Evolutionary conservation across 2,329 filamentous ascomycete species (phyloP).

Genomic region (Tolypocladium cylindrosporum): DNA sequence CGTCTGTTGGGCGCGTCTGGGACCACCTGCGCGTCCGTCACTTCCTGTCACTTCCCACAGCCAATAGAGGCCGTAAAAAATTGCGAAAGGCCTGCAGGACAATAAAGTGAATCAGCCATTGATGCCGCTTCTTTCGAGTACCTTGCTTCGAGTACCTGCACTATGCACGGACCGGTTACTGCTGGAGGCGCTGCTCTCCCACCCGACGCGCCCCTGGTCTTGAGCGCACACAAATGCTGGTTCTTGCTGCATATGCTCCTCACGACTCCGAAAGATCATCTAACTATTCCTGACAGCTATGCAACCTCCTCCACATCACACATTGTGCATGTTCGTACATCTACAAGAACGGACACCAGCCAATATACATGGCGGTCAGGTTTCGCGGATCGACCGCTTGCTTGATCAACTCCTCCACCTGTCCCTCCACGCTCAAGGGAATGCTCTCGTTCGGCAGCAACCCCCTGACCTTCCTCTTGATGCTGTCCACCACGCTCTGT

Average conservation of each 20-base stretch:
- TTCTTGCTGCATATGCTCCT: neutral
- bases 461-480: constrained; percentile 77
- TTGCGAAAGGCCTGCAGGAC: too few species aligned
- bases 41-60: neutral
- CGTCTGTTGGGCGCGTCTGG: neutral
- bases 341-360: constrained; percentile 62
- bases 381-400: constrained; percentile 74
- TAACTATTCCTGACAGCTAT: too few species aligned
- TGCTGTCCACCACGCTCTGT: constrained; percentile 76
- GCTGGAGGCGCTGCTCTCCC: neutral
- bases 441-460: constrained; percentile 81
- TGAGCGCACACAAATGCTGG: neutral
- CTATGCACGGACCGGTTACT: neutral
- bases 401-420: constrained; percentile 90
- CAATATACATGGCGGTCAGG: constrained; percentile 91
- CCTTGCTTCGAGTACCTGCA: too few species aligned
- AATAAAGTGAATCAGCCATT: too few species aligned
- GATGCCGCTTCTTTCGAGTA: neutral
- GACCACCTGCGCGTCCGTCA: too few species aligned
- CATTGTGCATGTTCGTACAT: neutral
- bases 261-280: neutral
- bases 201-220: neutral
- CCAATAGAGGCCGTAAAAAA: neutral
- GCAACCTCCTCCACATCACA: neutral
- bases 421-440: constrained; percentile 86